Evolutionary conservation across 495 filamentous ascomycete genomes (phyloP).

Genomic region (Trichoderma asperelloides): DNA sequence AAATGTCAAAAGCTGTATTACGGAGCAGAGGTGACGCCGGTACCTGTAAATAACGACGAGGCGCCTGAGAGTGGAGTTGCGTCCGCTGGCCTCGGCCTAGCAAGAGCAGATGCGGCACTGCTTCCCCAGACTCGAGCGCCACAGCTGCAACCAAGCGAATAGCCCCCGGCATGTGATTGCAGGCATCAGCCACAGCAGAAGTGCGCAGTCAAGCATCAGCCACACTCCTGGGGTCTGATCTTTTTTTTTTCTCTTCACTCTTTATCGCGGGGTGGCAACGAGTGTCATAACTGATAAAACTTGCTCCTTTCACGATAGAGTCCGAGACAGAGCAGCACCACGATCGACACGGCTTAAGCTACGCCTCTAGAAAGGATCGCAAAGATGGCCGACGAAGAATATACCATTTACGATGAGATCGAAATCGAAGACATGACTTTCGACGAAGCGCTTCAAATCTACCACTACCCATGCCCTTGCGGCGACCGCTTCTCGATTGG

Average conservation of each 20-base stretch:
- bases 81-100: slow-evolving; percentile 1
- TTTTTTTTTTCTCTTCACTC: neutral
- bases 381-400: slow-evolving; percentile 57
- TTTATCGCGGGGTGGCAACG: slow-evolving; percentile 3
- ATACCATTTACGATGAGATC: slow-evolving; percentile 92
- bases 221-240: slow-evolving; percentile 6
- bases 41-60: neutral
- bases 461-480: slow-evolving; percentile 93
- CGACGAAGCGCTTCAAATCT: slow-evolving; percentile 72
- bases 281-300: neutral
- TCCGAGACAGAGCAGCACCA: neutral
- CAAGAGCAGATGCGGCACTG: neutral
- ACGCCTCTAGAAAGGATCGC: neutral
- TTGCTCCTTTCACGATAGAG: neutral
- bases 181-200: neutral
- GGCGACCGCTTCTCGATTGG: slow-evolving; percentile 95
- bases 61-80: slow-evolving; percentile 1
- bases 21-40: neutral
- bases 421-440: slow-evolving; percentile 99
- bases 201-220: neutral
- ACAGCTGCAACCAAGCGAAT: neutral
- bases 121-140: slow-evolving; percentile 3
- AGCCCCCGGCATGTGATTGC: slow-evolving; percentile 8
- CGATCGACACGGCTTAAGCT: neutral
- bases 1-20: neutral